Percentiles rank a stretch among this genome's conserved stretches.
These are phyloP conservation scores for Lachancea quebecensis DNA, from an alignment of 805 yeast genomes.

Conservation along the genomic window DNA sequence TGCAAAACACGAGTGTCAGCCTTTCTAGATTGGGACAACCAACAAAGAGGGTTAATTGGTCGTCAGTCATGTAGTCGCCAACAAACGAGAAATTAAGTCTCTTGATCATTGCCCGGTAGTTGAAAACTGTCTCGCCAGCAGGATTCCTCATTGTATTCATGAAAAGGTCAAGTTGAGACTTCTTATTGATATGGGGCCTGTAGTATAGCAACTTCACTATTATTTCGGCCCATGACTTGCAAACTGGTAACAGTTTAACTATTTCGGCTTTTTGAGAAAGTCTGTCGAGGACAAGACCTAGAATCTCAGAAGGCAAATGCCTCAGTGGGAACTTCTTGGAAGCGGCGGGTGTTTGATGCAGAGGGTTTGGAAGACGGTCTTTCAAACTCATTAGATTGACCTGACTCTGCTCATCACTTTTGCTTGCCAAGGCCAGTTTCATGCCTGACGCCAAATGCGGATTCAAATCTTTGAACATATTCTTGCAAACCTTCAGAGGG, in stretches of 20 bases:
- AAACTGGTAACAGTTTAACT: slow-evolving; percentile 59
- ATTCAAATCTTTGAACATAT: slow-evolving; percentile 18
- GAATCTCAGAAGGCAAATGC: slow-evolving; percentile 46
- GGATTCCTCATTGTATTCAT: slow-evolving; percentile 27
- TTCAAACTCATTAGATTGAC: not conserved
- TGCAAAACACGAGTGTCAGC: slow-evolving; percentile 76
- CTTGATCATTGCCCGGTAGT: slow-evolving; percentile 62
- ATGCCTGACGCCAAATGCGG: slow-evolving; percentile 16
- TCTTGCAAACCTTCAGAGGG: slow-evolving; percentile 16
- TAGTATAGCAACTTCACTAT: slow-evolving; percentile 81
- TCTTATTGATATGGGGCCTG: slow-evolving; percentile 63
- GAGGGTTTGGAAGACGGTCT: slow-evolving; percentile 2
- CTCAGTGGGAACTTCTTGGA: slow-evolving; percentile 22
- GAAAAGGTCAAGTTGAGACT: slow-evolving; percentile 44
- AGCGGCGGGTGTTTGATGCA: not conserved
- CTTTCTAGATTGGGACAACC: slow-evolving; percentile 78
- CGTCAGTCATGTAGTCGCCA: slow-evolving; percentile 60
- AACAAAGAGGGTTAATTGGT: slow-evolving; percentile 49
- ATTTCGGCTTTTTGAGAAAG: slow-evolving; percentile 54
- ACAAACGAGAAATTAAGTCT: slow-evolving; percentile 75
- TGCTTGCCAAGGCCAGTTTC: slow-evolving; percentile 8
- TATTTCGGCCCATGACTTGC: slow-evolving; percentile 72
- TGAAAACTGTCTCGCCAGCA: slow-evolving; percentile 46
- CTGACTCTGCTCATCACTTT: slow-evolving; percentile 1
- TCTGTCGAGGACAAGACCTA: slow-evolving; percentile 59